Conservation (phyloP, 495 filamentous ascomycete species). For the Margaritispora aquatica region DNA sequence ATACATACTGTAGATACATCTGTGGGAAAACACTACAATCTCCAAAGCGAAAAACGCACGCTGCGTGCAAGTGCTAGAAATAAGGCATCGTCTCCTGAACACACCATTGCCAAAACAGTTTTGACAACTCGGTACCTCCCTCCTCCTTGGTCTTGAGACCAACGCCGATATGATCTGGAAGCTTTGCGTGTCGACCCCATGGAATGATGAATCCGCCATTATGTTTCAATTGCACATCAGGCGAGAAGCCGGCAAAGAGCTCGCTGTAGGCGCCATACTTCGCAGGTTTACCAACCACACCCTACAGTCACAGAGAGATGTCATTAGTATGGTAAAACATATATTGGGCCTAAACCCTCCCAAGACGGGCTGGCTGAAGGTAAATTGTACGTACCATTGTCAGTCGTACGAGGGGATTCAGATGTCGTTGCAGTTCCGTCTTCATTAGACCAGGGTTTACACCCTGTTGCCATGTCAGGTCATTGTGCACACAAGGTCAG, state of each 20-base stretch:
- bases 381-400: conserved; percentile 4
- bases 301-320: background rate
- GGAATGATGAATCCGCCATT: conserved; percentile 24
- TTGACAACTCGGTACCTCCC: conserved; percentile 23
- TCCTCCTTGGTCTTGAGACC: conserved; percentile 15
- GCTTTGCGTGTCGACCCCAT: conserved; percentile 26
- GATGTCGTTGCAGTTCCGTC: conserved; percentile 28
- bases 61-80: background rate
- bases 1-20: too few species aligned
- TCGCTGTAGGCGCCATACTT: conserved; percentile 39
- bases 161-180: conserved; percentile 18
- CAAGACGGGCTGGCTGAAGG: background rate
- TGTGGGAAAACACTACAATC: background rate
- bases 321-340: background rate
- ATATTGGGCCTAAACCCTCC: background rate
- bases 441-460: conserved; percentile 33
- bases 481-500: background rate
- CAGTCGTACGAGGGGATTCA: background rate
- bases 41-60: background rate
- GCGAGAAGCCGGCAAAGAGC: conserved; percentile 37
- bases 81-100: background rate
- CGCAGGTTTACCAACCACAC: conserved; percentile 9
- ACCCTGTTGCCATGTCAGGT: background rate
- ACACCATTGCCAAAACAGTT: conserved; percentile 29
- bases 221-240: conserved; percentile 26